Evolutionary conservation across 1,139 yeast species (phyloP).

Genomic region (Taphrina confusa): DNA sequence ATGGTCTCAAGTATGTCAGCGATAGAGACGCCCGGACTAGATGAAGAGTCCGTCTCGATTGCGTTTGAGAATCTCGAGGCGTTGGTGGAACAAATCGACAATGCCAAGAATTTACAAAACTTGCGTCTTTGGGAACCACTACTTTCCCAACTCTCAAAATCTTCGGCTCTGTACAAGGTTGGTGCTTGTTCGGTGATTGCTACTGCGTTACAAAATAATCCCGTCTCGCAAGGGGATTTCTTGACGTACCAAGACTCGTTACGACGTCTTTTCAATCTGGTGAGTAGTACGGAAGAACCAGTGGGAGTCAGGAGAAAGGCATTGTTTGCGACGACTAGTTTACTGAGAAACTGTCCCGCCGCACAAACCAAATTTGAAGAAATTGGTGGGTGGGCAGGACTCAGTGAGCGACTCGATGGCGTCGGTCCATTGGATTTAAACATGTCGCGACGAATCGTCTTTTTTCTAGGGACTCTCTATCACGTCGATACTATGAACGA

Average conservation of each 20-base stretch:
- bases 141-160: constrained; percentile 54
- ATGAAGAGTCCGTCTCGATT: constrained; percentile 63
- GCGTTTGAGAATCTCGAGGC: constrained; percentile 93
- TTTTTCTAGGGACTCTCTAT: constrained; percentile 28
- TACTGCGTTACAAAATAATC: constrained; percentile 90
- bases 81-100: constrained; percentile 90
- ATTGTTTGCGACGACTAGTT: constrained; percentile 72
- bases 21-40: constrained; percentile 61
- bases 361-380: constrained; percentile 60
- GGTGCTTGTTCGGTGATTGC: constrained; percentile 76
- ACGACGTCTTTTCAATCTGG: constrained; percentile 49
- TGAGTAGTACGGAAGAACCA: constrained; percentile 44
- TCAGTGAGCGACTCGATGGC: constrained; percentile 43
- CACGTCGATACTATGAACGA: background rate
- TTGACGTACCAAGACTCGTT: constrained; percentile 51
- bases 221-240: constrained; percentile 57
- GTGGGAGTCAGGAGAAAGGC: constrained; percentile 60
- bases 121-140: constrained; percentile 77
- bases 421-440: background rate
- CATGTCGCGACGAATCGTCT: constrained; percentile 25
- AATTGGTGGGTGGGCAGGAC: constrained; percentile 63
- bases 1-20: constrained; percentile 75
- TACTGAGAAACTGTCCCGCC: constrained; percentile 67
- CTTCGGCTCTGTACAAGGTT: constrained; percentile 54
- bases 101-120: constrained; percentile 81